A percentile compares a stretch with the other conserved stretches of the same genome.
Evolutionary conservation across 352 stramenopile species (phyloP).

Genomic region (Phytophthora quininea): DNA sequence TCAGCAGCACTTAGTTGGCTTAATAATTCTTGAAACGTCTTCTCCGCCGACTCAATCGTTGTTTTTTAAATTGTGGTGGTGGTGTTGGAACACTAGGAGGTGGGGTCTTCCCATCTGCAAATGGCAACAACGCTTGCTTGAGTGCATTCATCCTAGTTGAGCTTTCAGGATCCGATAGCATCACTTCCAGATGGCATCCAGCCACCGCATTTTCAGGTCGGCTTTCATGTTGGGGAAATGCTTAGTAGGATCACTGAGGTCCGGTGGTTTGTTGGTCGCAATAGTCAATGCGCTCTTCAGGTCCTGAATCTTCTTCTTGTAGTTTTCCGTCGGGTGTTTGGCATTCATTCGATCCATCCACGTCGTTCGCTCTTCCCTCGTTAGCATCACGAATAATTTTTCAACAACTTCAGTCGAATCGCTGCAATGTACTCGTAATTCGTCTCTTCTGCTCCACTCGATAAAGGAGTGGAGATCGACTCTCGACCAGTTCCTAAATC

Average conservation of each 20-base stretch:
- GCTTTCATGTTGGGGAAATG: conserved; percentile 47
- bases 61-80: conserved; percentile 10
- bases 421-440: conserved; percentile 33
- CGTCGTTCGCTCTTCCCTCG: conserved; percentile 45
- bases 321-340: conserved; percentile 50
- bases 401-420: conserved; percentile 53
- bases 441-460: conserved; percentile 7
- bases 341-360: conserved; percentile 62
- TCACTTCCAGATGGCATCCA: conserved; percentile 52
- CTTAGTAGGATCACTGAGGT: conserved; percentile 36
- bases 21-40: conserved; percentile 33
- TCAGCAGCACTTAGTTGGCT: conserved; percentile 33
- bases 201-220: conserved; percentile 69
- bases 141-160: conserved; percentile 54
- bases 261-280: conserved; percentile 18
- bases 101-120: conserved; percentile 47
- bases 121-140: conserved; percentile 53
- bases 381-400: conserved; percentile 66
- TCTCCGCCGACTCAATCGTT: conserved; percentile 30
- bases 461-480: not conserved
- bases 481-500: conserved; percentile 38
- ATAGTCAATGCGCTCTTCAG: conserved; percentile 19
- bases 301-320: conserved; percentile 39
- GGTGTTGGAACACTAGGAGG: not conserved
- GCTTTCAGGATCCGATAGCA: conserved; percentile 49